Percentiles rank a stretch among this genome's conserved stretches.
Conservation (phyloP, 1,284 basidiomycete genomes). For the Trichosporon ovoides region DNA sequence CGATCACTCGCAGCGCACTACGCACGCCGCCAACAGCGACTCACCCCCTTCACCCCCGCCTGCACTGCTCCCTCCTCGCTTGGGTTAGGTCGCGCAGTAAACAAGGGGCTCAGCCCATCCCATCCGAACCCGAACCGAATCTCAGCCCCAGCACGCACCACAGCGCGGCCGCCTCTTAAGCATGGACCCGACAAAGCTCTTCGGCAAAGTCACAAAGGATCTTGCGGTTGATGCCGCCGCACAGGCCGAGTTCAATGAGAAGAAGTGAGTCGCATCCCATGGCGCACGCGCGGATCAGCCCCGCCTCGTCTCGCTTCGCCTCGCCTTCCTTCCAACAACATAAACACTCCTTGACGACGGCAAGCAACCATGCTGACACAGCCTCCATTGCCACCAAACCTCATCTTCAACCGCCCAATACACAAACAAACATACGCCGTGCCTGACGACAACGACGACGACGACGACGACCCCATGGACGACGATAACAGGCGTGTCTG, state of each 20-base stretch:
- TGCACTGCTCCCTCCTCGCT: neutral
- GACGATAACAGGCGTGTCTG: constrained; percentile 41
- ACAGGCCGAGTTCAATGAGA: constrained; percentile 92
- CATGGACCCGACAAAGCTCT: constrained; percentile 39
- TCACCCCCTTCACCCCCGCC: constrained; percentile 6
- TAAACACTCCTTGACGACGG: neutral
- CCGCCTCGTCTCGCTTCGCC: neutral
- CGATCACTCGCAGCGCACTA: neutral
- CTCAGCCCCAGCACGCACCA: neutral
- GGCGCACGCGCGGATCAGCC: neutral
- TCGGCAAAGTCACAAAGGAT: constrained; percentile 34
- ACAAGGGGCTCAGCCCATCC: constrained; percentile 5
- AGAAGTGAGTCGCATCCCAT: constrained; percentile 55
- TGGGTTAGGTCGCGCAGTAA: neutral
- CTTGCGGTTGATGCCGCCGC: constrained; percentile 60
- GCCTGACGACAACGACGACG: constrained; percentile 3
- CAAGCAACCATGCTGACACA: neutral
- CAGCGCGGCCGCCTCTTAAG: constrained; percentile 6
- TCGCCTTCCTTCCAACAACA: neutral
- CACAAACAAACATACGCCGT: neutral
- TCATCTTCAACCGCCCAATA: constrained; percentile 2
- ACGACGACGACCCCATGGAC: constrained; percentile 2
- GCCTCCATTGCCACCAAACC: neutral
- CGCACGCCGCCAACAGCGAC: neutral
- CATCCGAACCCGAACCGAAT: neutral